Conservation (phyloP, 768 basidiomycete genomes). For the Tylopilus sp. region DNA sequence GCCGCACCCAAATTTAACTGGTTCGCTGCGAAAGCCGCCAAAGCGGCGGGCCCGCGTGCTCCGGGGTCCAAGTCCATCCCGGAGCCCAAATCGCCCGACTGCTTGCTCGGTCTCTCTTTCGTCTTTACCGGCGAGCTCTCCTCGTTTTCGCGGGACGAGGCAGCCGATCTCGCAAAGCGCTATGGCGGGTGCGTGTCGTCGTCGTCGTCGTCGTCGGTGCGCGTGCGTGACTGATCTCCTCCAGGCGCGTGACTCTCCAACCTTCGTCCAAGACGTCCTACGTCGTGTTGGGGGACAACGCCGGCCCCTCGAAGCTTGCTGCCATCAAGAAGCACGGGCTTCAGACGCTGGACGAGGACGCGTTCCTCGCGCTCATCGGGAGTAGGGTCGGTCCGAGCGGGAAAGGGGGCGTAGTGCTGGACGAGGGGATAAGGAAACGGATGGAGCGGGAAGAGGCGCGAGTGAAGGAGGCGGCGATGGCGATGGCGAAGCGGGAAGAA, state of each 20-base stretch:
- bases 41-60: conserved; percentile 53
- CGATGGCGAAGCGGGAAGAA: conserved; percentile 74
- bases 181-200: conserved; percentile 83
- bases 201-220: too few species aligned
- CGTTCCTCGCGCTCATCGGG: conserved; percentile 78
- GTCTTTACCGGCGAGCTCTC: conserved; percentile 95
- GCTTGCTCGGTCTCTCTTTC: conserved; percentile 81
- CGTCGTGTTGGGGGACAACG: conserved; percentile 84
- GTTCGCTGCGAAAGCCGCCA: conserved; percentile 56
- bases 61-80: conserved; percentile 61
- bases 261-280: conserved; percentile 90
- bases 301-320: conserved; percentile 85
- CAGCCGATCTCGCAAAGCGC: conserved; percentile 84
- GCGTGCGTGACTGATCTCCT: too few species aligned
- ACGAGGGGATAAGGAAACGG: conserved; percentile 81
- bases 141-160: conserved; percentile 85
- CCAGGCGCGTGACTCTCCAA: conserved; percentile 80
- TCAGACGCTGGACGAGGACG: conserved; percentile 79
- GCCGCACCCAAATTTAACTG: conserved; percentile 38
- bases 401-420: conserved; percentile 41
- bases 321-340: conserved; percentile 81
- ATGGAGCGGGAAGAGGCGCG: conserved; percentile 76
- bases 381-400: conserved; percentile 53
- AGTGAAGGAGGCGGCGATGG: conserved; percentile 67
- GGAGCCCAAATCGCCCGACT: conserved; percentile 72